These are phyloP conservation scores for Allantophomopsis cytisporea DNA, from an alignment of 2,329 filamentous ascomycete genomes.

Conservation along the genomic window DNA sequence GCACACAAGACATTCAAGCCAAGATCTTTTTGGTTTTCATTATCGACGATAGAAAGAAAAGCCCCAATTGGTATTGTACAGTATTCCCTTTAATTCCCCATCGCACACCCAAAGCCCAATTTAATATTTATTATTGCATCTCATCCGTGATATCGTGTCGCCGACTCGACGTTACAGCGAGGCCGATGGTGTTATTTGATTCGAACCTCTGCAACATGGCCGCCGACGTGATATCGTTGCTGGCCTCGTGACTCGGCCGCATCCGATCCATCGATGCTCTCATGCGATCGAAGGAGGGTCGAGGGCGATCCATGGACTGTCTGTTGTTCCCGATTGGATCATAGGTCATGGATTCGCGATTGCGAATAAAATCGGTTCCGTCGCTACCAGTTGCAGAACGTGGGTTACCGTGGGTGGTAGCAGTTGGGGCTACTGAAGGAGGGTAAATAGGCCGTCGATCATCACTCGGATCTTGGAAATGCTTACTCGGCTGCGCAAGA, in stretches of 20 bases:
- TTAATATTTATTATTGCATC: conserved; percentile 5
- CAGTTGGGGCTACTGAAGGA: conserved; percentile 68
- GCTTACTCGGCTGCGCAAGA: conserved; percentile 31
- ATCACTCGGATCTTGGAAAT: conserved; percentile 51
- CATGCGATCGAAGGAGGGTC: conserved; percentile 81
- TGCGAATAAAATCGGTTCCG: conserved; percentile 75
- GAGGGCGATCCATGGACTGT: conserved; percentile 40
- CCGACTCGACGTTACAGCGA: conserved; percentile 10
- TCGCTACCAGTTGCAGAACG: conserved; percentile 85
- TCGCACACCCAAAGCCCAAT: no score
- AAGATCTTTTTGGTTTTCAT: no score
- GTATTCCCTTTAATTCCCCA: no score
- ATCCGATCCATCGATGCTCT: conserved; percentile 78
- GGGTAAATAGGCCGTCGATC: conserved; percentile 89
- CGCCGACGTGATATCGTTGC: conserved; percentile 82
- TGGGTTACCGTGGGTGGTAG: conserved; percentile 57
- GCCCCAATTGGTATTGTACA: no score
- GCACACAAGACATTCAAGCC: no score
- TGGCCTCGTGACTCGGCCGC: conserved; percentile 73
- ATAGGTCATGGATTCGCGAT: conserved; percentile 45
- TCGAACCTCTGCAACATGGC: conserved; percentile 76
- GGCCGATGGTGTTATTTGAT: conserved; percentile 37
- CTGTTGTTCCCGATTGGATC: conserved; percentile 9
- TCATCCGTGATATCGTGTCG: conserved; percentile 8
- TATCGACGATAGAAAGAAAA: no score